These are phyloP conservation scores for Oemleria cerasiformis DNA, from an alignment of 306 rosid genomes.

Conservation along the genomic window DNA sequence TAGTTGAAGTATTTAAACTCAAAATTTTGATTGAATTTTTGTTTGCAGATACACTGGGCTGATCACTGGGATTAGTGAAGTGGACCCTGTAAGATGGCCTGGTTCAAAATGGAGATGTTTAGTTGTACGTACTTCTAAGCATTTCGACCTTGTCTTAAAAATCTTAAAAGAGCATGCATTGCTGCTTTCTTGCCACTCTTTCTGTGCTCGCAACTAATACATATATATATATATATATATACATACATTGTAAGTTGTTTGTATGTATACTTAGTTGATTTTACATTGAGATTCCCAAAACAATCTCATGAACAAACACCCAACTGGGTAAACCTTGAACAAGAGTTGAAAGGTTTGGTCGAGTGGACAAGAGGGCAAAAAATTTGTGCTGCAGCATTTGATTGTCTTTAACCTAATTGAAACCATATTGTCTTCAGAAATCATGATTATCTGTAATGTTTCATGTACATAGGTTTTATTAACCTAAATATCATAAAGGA, in stretches of 20 bases:
- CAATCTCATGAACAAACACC: not conserved
- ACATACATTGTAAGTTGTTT: not conserved
- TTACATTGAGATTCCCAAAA: not conserved
- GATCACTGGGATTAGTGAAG: conserved; percentile 62
- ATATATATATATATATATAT: not conserved
- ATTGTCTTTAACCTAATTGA: too few relatives aligned
- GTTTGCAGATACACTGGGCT: conserved; percentile 70
- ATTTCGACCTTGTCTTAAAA: not conserved
- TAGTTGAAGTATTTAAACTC: conserved; percentile 9
- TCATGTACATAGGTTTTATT: not conserved
- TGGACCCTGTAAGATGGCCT: conserved; percentile 84
- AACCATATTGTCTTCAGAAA: too few relatives aligned
- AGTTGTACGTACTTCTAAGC: conserved; percentile 38
- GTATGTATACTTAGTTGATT: not conserved
- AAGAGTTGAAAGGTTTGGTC: not conserved
- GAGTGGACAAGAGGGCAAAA: not conserved
- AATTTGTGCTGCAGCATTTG: not conserved
- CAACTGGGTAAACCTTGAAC: not conserved
- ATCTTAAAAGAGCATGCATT: not conserved
- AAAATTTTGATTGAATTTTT: conserved; percentile 3
- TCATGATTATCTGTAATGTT: too few relatives aligned
- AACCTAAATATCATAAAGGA: not conserved
- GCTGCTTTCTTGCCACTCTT: not conserved
- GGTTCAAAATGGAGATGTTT: conserved; percentile 93
- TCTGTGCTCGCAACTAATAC: not conserved